Evolutionary conservation across 306 rosid species (phyloP).

Genomic region (Sesbania bispinosa): DNA sequence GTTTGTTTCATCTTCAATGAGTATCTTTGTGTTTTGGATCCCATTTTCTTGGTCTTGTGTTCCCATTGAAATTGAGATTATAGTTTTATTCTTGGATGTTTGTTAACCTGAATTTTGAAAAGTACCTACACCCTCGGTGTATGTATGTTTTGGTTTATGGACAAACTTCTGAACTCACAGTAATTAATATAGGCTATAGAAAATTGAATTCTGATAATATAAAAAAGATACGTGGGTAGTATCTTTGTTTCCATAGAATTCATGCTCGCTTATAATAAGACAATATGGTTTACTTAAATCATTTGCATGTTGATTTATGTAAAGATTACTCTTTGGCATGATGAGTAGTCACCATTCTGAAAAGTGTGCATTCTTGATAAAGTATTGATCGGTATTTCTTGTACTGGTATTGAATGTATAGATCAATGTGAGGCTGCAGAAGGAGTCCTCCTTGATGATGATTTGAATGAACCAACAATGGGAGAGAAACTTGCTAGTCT

Average conservation of each 20-base stretch:
- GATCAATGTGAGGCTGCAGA: conserved; percentile 43
- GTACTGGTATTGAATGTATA: conserved; percentile 5
- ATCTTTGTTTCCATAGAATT: background rate
- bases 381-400: background rate
- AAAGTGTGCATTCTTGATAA: background rate
- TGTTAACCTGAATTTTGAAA: background rate
- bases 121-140: background rate
- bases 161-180: conserved; percentile 2
- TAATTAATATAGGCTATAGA: background rate
- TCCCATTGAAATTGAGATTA: background rate
- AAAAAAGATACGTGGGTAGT: background rate
- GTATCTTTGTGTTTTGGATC: background rate
- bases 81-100: background rate
- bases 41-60: conserved; percentile 1
- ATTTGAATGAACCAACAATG: conserved; percentile 67
- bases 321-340: background rate
- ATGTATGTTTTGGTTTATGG: background rate
- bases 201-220: background rate
- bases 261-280: background rate
- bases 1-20: background rate
- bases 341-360: background rate
- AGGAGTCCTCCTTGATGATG: conserved; percentile 47
- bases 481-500: conserved; percentile 77
- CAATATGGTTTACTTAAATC: background rate
- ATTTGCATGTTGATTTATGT: background rate